Base-by-base conservation (phyloP, 2,329 filamentous ascomycete genomes). In the Colletotrichum graminicola region DNA sequence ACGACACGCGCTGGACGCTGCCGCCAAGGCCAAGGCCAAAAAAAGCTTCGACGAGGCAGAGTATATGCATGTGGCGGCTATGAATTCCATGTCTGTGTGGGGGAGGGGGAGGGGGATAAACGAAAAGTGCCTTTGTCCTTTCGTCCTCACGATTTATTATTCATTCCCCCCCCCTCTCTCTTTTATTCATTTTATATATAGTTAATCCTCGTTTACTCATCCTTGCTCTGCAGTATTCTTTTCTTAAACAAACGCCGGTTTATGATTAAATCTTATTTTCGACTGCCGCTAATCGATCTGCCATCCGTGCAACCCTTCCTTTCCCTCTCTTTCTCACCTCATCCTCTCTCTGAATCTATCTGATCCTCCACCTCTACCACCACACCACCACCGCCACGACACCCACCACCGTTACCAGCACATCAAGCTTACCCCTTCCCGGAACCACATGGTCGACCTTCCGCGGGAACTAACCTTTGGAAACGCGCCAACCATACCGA, bases 361-460 rank as follows among this genome's bases (percentile, higher is more conserved):
- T 45, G 21, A 71, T 67, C 51, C 67, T 67, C 32, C 41, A 43
- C n/a, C 45, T 51, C 29, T 34, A 21, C 11, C 11, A 34, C 32
- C 32, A 36, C 55, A 36, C 34, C 29, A 23, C 52, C 11, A n/a
- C 57, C 23, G 16, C 29, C 41, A 60, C n/a, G n/a, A n/a, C n/a
- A n/a, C n/a, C 34, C 29, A 23, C 52, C 11, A n/a, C 57, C 23
- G 16, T n/a, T 26, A 60, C 57, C 29, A 32, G 34, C 59, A n/a
- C 59, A 39, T 43, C 59, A 64, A 61, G 39, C 43, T 55, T 26
- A 34, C 39, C 11, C 39, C 52, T 43, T 49, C 45, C 68, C 57
- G 59, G 68, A 71, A 63, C 65, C 68, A 63, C 65, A 71, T 71
- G 68, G 65, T 52, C 59, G 52, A 63, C 62, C 59, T 26, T 59